A percentile compares a stretch with the other conserved stretches of the same genome.
These are phyloP conservation scores for Bonia amplexicaulis DNA, from an alignment of 176 grass and related monocot species.

Conservation along the genomic window DNA sequence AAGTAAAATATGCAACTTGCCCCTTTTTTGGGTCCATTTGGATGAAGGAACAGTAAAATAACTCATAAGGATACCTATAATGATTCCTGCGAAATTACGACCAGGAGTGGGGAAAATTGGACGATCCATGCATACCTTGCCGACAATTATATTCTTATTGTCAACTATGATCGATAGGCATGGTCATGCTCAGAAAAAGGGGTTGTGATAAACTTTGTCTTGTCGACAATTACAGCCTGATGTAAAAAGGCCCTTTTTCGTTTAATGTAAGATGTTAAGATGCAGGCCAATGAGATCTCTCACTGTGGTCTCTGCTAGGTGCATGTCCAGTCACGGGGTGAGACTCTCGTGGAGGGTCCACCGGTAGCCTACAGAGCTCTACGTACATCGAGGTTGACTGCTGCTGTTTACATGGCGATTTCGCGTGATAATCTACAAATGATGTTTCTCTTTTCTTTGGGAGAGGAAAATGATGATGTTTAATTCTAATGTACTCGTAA, in stretches of 20 bases:
- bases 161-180: not conserved
- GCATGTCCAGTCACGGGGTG: conserved; percentile 14
- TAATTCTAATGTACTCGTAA: not conserved
- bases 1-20: no score
- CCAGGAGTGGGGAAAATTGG: not conserved
- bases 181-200: not conserved
- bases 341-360: not conserved
- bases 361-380: not conserved
- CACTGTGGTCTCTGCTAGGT: not conserved
- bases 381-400: not conserved
- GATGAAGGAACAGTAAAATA: not conserved
- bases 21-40: no score
- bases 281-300: conserved; percentile 25
- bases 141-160: conserved; percentile 4
- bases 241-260: not conserved
- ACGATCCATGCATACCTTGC: not conserved
- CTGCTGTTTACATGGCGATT: not conserved
- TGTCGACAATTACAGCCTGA: not conserved
- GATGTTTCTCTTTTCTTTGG: not conserved
- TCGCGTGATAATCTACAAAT: not conserved
- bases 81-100: not conserved
- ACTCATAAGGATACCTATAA: not conserved
- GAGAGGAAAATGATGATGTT: not conserved
- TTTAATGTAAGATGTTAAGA: conserved; percentile 11
- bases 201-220: not conserved